A percentile compares a stretch with the other conserved stretches of the same genome.
Conservation (phyloP, 495 filamentous ascomycete species). For the Thermochaetoides thermophila region DNA sequence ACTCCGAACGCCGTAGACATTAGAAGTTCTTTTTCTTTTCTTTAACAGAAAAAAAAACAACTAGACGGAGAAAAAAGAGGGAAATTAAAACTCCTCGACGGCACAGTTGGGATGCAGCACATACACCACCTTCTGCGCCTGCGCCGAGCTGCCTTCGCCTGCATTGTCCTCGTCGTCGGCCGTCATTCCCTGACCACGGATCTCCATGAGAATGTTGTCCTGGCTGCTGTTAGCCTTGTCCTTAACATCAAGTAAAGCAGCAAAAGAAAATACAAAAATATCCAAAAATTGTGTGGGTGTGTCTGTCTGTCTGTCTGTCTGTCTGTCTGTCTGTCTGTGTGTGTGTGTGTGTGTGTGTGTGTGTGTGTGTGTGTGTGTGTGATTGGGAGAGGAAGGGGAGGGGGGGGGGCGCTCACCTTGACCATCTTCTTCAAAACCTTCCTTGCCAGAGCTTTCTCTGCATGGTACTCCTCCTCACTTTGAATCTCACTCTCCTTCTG, state of each 20-base stretch:
- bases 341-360: too few species aligned
- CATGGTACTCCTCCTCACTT: slow-evolving; percentile 61
- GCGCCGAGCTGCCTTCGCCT: slow-evolving; percentile 26
- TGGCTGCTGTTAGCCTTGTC: slow-evolving; percentile 22
- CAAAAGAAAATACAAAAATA: neutral
- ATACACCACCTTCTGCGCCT: slow-evolving; percentile 51
- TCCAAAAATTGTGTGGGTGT: too few species aligned
- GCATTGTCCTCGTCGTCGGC: slow-evolving; percentile 38
- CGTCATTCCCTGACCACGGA: slow-evolving; percentile 69
- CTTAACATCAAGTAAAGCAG: neutral
- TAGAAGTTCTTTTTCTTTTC: too few species aligned
- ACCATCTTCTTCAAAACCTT: slow-evolving; percentile 95
- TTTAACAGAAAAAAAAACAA: too few species aligned
- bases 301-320: too few species aligned
- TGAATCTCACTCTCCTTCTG: slow-evolving; percentile 76
- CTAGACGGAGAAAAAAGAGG: too few species aligned
- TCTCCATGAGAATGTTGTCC: slow-evolving; percentile 87
- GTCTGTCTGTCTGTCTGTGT: too few species aligned
- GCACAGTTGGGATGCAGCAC: slow-evolving; percentile 92
- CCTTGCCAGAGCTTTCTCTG: slow-evolving; percentile 57
- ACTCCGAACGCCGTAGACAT: too few species aligned
- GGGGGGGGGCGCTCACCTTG: slow-evolving; percentile 51
- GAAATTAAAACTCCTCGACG: slow-evolving; percentile 43
- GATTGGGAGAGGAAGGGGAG: too few species aligned
- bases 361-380: too few species aligned